phyloP scores from a whole-genome alignment of 176 grass and related monocot genomes.

The Bolboschoenus planiculmis region DNA sequence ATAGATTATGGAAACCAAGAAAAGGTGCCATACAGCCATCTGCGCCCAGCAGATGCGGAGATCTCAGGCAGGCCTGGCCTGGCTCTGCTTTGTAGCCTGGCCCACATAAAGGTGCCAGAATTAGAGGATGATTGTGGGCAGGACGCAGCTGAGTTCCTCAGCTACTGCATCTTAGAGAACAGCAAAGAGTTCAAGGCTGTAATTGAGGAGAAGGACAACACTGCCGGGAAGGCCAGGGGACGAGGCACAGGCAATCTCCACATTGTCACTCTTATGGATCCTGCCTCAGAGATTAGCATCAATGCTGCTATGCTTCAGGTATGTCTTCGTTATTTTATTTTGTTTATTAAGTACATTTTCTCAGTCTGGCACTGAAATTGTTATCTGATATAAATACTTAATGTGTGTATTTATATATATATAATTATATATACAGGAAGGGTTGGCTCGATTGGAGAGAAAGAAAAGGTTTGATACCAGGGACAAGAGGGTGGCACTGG shows the following conservation, averaged over 20 bases:
- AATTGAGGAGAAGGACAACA: slow-evolving; percentile 81
- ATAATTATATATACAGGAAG: slow-evolving; percentile 46
- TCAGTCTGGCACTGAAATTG: background rate
- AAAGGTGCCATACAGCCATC: slow-evolving; percentile 59
- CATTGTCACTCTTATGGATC: slow-evolving; percentile 74
- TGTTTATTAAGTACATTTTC: background rate
- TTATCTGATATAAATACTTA: background rate
- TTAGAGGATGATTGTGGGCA: slow-evolving; percentile 82
- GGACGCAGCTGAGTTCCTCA: slow-evolving; percentile 84
- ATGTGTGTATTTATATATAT: slow-evolving; percentile 1
- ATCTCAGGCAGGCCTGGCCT: slow-evolving; percentile 56
- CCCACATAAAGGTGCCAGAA: slow-evolving; percentile 59
- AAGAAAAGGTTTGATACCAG: slow-evolving; percentile 34
- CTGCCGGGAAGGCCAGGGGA: slow-evolving; percentile 75
- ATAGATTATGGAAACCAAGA: slow-evolving; percentile 99
- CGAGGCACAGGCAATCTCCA: slow-evolving; percentile 69
- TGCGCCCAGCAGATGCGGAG: slow-evolving; percentile 64
- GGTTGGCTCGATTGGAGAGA: slow-evolving; percentile 37
- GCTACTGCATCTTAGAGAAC: slow-evolving; percentile 53
- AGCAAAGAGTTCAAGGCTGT: slow-evolving; percentile 79
- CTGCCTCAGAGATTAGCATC: slow-evolving; percentile 65
- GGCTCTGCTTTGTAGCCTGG: slow-evolving; percentile 82
- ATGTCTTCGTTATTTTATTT: slow-evolving; percentile 5
- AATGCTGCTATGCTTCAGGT: slow-evolving; percentile 95
- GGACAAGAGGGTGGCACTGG: slow-evolving; percentile 35